Percentiles rank a stretch among this genome's conserved stretches.
These are phyloP conservation scores for Aspergillus niger DNA, from an alignment of 2,329 filamentous ascomycete genomes.

Conservation along the genomic window DNA sequence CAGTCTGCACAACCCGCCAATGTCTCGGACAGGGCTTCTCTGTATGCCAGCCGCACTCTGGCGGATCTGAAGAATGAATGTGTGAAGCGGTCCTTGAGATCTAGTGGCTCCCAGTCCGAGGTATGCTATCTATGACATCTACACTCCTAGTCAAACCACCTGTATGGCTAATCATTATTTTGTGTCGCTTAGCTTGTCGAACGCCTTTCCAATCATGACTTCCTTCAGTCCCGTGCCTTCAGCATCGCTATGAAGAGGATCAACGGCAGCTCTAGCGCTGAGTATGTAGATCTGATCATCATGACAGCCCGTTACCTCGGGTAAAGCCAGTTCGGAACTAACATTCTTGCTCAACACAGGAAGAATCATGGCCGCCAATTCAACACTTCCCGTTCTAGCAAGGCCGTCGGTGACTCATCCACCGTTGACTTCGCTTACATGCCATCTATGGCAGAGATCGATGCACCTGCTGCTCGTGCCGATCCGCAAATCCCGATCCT, in stretches of 20 bases:
- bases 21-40: constrained; percentile 53
- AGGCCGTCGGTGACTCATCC: constrained; percentile 59
- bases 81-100: constrained; percentile 51
- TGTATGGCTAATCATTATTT: constrained; percentile 1
- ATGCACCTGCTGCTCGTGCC: constrained; percentile 37
- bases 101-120: constrained; percentile 52
- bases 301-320: not conserved
- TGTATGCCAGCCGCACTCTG: constrained; percentile 54
- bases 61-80: constrained; percentile 56
- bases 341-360: constrained; percentile 47
- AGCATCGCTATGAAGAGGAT: constrained; percentile 56
- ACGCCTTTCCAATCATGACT: constrained; percentile 56
- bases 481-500: constrained; percentile 55
- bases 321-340: constrained; percentile 12
- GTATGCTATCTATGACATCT: constrained; percentile 33
- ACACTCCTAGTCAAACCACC: not conserved
- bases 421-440: constrained; percentile 66
- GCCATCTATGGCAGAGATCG: constrained; percentile 52
- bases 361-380: constrained; percentile 59
- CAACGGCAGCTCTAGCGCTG: constrained; percentile 43
- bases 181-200: constrained; percentile 47
- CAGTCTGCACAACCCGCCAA: constrained; percentile 56
- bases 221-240: constrained; percentile 56
- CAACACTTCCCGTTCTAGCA: constrained; percentile 62
- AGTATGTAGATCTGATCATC: constrained; percentile 31